Evolutionary conservation across 805 yeast genomes (phyloP), one percentile per base, ranked within the genome.

Genomic region (Clavispora santaluciae): DNA sequence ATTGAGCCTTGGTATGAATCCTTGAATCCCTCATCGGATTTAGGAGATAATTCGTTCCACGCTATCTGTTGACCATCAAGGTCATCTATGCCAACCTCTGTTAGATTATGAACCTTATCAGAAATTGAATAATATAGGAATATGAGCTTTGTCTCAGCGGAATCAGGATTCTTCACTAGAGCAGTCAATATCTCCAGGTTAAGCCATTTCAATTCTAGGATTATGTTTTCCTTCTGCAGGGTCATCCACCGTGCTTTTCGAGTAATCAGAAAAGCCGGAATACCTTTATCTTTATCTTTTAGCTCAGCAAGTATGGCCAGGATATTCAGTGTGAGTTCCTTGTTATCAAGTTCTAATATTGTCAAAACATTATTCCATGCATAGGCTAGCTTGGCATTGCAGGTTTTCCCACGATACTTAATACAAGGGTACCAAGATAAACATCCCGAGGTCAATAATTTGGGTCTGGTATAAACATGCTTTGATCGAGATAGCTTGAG

Each of bases 291-390:
- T 41, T 67, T 68, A 35, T 68, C 71, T 41, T 57, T 62, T 12
- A 64, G 40, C 8, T 64, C 67, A 10, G 56, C 53, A 2, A 69
- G 35, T 1, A 60, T 52, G 3, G 35, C 36, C 11, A 43, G 21
- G n/a, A 64, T 48, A 46, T 65, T 62, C 0, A 41, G 15, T 0
- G 71, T 68, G 11, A 66, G 57, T 6, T 60, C 55, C 10, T 66
- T 66, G 39, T 66, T 57, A 15, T 56, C 59, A 2, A 82, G 58
- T 40, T 81, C 83, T 7, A 81, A 48, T 1, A 86, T 53, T 0
- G 80, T 77, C 39, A 86, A 51, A 6, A 70, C 66, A 43, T 80
- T 78, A n/a, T 77, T 68, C 84, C 88, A 84, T 28, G 85, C 69
- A 48, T 81, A 85, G 0, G 85, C 90, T 31, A 86, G 57, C 43